Evolutionary conservation across 306 rosid species (phyloP), one percentile per base, ranked within the genome.

Genomic region (Ziziphus jujuba): DNA sequence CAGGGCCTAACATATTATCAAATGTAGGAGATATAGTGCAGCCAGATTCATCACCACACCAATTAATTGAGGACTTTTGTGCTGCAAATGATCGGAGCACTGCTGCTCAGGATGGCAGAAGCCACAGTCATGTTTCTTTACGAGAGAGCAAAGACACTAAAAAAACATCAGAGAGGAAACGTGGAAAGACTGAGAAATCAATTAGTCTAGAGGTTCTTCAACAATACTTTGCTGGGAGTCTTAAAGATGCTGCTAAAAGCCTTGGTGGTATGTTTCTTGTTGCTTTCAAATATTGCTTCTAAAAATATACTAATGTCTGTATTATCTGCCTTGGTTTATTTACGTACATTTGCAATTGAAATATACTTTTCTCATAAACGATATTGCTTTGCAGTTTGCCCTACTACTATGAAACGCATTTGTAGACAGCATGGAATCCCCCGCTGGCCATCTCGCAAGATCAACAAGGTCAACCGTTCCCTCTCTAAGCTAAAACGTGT

Each of bases 391-490:
- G 54, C 91, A 92, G 98, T 92, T 80, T 92, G 98, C 45, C 98
- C 98, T 5, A 92, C 98, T 22, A 92, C 98, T 20, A 89, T 89
- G 95, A 89, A 92, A 81, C 95, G 98, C 56, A 92, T 92, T 22
- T 92, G 96, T 72, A 84, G 98, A 78, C 95, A 85, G 72, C 91
- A 92, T 53, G 96, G 96, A 70, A 92, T 92, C 70, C 85, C 95
- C 7, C 91, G 95, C 48, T 92, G 96, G 98, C 96, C 98, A 1
- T 92, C 98, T 49, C 89, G 96, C 66, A 92, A 92, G 86, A 92
- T 92, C 52, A 87, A 87, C 57, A 92, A 89, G 84, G 92, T 92
- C 38, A 89, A 87, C 62, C 87, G 74, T 59, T 92, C 96, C 49
- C 81, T 92, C 55, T 82, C 87, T 17, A 89, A 92, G 83, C 92